Base-by-base conservation (phyloP, 1,139 yeast genomes). In the Geotrichum restrictum region DNA sequence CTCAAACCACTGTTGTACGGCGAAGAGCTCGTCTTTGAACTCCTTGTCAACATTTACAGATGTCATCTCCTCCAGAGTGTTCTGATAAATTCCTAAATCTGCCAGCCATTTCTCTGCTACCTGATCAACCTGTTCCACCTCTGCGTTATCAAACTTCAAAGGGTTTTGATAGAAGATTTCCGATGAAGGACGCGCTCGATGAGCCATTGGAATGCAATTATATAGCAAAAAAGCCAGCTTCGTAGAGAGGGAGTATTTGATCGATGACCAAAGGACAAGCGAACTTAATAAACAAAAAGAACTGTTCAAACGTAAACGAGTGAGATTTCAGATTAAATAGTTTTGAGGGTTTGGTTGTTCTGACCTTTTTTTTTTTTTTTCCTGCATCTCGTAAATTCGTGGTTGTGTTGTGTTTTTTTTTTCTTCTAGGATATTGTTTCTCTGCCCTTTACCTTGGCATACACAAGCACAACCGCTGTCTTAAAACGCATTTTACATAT, bases 1-100 rank as follows among this genome's bases (percentile, higher is more conserved):
- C 18, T 66, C 63, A 54, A 71, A 70, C 74, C 74, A 70, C 50
- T 67, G 64, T 57, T 70, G 73, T 49, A 70, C 65, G 18, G 69
- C 64, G 27, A 52, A 54, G 41, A 67, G 58, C 54, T 68, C 70
- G 33, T 64, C 61, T 49, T 61, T 61, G 55, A 67, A 66, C 32
- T 62, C 56, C 48, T 52, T 56, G 44, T 60, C 62, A 18, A 48
- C 49, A 21, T 65, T 56, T 21, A 66, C 70, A 13, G 69, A 60
- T 11, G 72, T 69, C 69, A 69, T 68, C 49, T 68, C 68, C 42
- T 68, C 71, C 53, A 68, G 55, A 14, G 69, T 65, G 14, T 55
- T 53, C 53, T 68, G 68, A 54, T 67, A 68, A 43, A 65, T 57
- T 50, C 66, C 68, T 44, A 68, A 57, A 54, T 68, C 71, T 4